A percentile compares a stretch with the other conserved stretches of the same genome.
phyloP scores from a whole-genome alignment of 352 stramenopile genomes.

The Elongisporangium senticosum region DNA sequence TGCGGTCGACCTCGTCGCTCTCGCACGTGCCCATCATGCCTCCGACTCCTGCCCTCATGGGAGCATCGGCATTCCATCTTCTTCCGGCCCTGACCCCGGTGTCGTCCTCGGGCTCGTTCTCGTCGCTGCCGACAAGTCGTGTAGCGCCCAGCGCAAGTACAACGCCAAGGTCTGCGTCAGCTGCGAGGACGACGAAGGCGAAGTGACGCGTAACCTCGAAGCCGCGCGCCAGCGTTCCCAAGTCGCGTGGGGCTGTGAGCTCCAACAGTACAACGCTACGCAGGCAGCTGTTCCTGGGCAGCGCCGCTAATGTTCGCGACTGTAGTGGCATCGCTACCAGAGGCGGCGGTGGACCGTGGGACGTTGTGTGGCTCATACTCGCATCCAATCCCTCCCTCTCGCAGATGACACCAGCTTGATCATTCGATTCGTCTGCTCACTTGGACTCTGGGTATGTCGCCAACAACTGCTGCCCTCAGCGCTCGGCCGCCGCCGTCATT shows the following conservation, averaged over 20 bases:
- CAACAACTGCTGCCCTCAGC: too few species aligned
- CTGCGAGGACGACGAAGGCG: conserved; percentile 71
- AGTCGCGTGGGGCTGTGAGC: conserved; percentile 39
- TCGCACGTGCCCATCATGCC: background rate
- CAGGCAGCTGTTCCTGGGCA: conserved; percentile 1
- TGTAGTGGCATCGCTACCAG: too few species aligned
- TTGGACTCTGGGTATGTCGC: too few species aligned
- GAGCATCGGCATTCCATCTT: conserved; percentile 21
- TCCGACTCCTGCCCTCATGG: conserved; percentile 5
- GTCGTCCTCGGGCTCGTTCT: conserved; percentile 25
- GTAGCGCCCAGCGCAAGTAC: conserved; percentile 66
- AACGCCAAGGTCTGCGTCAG: conserved; percentile 76
- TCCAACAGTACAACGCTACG: conserved; percentile 54
- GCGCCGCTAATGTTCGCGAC: too few species aligned
- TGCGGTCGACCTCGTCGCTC: conserved; percentile 8
- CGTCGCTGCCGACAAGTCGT: conserved; percentile 36
- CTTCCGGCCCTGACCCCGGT: conserved; percentile 50
- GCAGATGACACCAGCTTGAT: too few species aligned
- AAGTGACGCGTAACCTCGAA: conserved; percentile 73
- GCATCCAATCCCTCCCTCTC: too few species aligned
- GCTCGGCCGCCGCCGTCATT: too few species aligned
- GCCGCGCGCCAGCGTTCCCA: conserved; percentile 46
- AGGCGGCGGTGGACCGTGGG: too few species aligned
- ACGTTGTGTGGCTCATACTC: too few species aligned
- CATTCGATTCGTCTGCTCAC: too few species aligned